Percentiles rank a stretch among this genome's conserved stretches.
Conservation (phyloP, 805 yeast genomes). For the Teunomyces panamensis region DNA sequence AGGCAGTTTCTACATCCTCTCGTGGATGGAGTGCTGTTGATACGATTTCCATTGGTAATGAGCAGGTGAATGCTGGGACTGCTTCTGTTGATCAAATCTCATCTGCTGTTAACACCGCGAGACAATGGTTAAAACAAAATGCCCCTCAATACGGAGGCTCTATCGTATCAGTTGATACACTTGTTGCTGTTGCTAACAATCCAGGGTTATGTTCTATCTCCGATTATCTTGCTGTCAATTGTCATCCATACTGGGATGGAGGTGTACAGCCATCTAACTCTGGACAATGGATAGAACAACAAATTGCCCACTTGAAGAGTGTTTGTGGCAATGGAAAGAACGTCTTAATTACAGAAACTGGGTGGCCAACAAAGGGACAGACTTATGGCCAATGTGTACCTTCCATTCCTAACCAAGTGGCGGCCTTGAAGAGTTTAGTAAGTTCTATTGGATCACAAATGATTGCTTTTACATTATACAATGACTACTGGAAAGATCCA, state of each 20-base stretch:
- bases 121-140: conserved; percentile 38
- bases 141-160: conserved; percentile 51
- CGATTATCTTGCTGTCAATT: conserved; percentile 65
- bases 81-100: conserved; percentile 46
- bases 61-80: conserved; percentile 54
- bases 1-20: conserved; percentile 41
- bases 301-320: conserved; percentile 43
- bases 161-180: conserved; percentile 63
- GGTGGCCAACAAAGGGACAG: conserved; percentile 68
- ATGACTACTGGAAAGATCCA: conserved; percentile 61
- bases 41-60: conserved; percentile 66
- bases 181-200: conserved; percentile 54
- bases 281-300: conserved; percentile 51
- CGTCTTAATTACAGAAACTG: conserved; percentile 60
- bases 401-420: conserved; percentile 47
- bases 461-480: conserved; percentile 57
- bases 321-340: conserved; percentile 48
- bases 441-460: conserved; percentile 46
- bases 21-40: conserved; percentile 66
- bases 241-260: conserved; percentile 68
- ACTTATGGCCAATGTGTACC: conserved; percentile 56
- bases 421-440: conserved; percentile 51
- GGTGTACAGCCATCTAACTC: conserved; percentile 47
- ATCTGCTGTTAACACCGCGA: conserved; percentile 47
- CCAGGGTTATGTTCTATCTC: conserved; percentile 52